Percentiles rank a stretch among this genome's conserved stretches.
Conservation (phyloP, 2,329 filamentous ascomycete species). For the Elsinoe australis region DNA sequence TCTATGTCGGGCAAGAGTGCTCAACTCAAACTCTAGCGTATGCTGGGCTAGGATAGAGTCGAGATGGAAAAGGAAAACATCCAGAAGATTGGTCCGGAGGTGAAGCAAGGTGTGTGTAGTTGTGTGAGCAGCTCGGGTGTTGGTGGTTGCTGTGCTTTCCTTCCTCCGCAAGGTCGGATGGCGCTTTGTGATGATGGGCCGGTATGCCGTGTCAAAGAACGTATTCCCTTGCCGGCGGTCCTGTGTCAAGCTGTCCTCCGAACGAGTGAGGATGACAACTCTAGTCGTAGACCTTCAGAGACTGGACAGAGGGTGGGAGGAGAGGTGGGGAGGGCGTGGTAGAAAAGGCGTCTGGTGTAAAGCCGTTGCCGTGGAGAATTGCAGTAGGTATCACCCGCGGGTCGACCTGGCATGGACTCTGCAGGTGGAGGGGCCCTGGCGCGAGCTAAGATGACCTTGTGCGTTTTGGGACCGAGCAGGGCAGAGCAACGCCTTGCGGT, state of each 20-base stretch:
- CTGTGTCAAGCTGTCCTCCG: slow-evolving; percentile 7
- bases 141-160: not conserved
- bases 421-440: not conserved
- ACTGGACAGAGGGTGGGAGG: slow-evolving; percentile 5
- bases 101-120: slow-evolving; percentile 6
- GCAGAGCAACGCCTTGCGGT: slow-evolving; percentile 4
- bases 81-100: slow-evolving; percentile 8
- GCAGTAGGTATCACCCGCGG: slow-evolving; percentile 9
- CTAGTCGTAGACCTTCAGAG: slow-evolving; percentile 13
- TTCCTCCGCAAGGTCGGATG: not conserved
- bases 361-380: slow-evolving; percentile 17
- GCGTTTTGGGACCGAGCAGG: not conserved
- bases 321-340: slow-evolving; percentile 12
- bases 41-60: slow-evolving; percentile 14
- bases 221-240: slow-evolving; percentile 13
- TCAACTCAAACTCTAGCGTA: slow-evolving; percentile 16
- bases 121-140: not conserved
- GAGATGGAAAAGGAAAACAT: not conserved
- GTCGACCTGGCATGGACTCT: not conserved
- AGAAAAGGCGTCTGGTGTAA: slow-evolving; percentile 14
- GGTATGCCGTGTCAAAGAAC: slow-evolving; percentile 1
- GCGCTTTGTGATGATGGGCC: not conserved
- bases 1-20: slow-evolving; percentile 1
- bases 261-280: slow-evolving; percentile 18
- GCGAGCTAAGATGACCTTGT: slow-evolving; percentile 7